These are phyloP conservation scores for Candida vartiovaarae DNA, from an alignment of 805 yeast species.

Conservation along the genomic window DNA sequence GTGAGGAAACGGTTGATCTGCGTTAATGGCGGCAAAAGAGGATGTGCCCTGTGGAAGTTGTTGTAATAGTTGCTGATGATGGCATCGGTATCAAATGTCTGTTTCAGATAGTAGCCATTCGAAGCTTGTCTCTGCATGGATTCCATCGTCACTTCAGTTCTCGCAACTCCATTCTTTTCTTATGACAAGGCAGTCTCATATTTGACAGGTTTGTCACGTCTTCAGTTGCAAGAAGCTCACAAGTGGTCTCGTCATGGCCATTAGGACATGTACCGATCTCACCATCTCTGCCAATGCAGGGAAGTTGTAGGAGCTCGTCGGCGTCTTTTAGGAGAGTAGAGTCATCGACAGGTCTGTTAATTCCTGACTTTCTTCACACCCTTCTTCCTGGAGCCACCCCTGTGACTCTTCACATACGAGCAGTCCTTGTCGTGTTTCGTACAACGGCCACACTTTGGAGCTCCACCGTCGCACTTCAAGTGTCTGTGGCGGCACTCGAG, in stretches of 20 bases:
- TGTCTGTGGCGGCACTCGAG: conserved; percentile 45
- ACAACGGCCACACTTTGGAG: conserved; percentile 41
- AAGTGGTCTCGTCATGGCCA: conserved; percentile 16
- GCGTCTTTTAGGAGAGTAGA: too few relatives aligned
- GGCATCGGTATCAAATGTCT: conserved; percentile 1
- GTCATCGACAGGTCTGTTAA: background rate
- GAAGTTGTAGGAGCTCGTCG: conserved; percentile 5
- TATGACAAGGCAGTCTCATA: conserved; percentile 16
- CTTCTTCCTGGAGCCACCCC: conserved; percentile 48
- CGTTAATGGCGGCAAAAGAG: conserved; percentile 36
- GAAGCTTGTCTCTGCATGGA: background rate
- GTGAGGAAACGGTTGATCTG: conserved; percentile 30
- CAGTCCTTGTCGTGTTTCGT: conserved; percentile 28
- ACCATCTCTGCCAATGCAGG: conserved; percentile 15
- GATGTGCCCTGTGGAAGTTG: conserved; percentile 37
- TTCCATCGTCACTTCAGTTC: conserved; percentile 9
- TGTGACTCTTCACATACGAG: conserved; percentile 41
- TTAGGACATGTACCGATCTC: conserved; percentile 16
- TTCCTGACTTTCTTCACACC: conserved; percentile 31
- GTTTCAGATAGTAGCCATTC: conserved; percentile 1
- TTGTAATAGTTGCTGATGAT: conserved; percentile 27
- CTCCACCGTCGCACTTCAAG: conserved; percentile 42
- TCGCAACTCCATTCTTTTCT: conserved; percentile 1
- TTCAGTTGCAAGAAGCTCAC: conserved; percentile 16
- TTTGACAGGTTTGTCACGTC: conserved; percentile 1